Conservation (phyloP, 2,329 filamentous ascomycete genomes). For the Cordyceps militaris region DNA sequence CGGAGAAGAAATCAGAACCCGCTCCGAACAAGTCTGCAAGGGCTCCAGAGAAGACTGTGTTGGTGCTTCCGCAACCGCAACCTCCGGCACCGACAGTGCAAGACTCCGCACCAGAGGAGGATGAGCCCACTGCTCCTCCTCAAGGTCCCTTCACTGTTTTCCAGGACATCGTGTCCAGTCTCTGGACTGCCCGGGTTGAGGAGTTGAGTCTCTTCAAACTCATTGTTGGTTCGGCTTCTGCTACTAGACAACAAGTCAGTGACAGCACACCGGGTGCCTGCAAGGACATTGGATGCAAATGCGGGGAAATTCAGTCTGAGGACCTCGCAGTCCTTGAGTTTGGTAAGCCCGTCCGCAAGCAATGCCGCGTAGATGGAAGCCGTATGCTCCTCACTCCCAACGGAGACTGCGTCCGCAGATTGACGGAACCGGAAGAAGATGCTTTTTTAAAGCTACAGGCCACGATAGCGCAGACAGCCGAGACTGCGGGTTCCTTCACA, state of each 20-base stretch:
- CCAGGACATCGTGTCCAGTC: conserved; percentile 26
- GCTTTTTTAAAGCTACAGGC: conserved; percentile 63
- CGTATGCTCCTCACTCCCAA: conserved; percentile 68
- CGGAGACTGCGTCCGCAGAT: conserved; percentile 67
- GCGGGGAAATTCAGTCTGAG: conserved; percentile 35
- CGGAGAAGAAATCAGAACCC: conserved; percentile 11
- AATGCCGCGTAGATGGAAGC: conserved; percentile 51
- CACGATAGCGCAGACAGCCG: conserved; percentile 41
- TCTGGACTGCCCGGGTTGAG: conserved; percentile 28
- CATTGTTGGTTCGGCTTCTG: conserved; percentile 19
- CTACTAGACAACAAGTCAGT: background rate
- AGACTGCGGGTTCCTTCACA: conserved; percentile 49
- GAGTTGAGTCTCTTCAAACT: conserved; percentile 32
- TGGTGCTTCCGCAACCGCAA: background rate
- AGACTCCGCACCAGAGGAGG: conserved; percentile 6
- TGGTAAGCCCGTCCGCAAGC: conserved; percentile 53
- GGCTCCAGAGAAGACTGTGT: background rate
- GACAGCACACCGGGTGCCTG: conserved; percentile 24
- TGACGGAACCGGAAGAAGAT: conserved; percentile 62
- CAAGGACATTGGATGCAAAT: conserved; percentile 32
- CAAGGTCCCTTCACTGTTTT: conserved; percentile 29
- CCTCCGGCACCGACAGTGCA: background rate
- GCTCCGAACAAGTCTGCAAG: background rate
- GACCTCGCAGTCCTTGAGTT: conserved; percentile 49
- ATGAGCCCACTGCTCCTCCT: conserved; percentile 19